Evolutionary conservation across 176 grass and related monocot species (phyloP).

Genomic region (Dendrocalamus sinicus): DNA sequence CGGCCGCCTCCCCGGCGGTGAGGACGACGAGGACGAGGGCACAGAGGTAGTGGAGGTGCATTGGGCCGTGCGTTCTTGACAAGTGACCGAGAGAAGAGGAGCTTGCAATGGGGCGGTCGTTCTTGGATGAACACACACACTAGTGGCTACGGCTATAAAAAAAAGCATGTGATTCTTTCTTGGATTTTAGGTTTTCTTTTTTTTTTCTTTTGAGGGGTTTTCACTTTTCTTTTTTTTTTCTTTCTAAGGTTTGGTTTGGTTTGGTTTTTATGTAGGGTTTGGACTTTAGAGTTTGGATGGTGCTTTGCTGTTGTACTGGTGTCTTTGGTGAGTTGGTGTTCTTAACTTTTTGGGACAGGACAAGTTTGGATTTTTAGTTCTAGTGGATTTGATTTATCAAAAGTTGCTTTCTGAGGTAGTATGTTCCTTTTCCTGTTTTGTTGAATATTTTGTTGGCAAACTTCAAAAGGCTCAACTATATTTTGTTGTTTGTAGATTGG

Average conservation of each 20-base stretch:
- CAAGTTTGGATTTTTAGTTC: conserved; percentile 5
- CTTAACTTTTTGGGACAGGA: background rate
- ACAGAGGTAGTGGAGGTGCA: conserved; percentile 28
- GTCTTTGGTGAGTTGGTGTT: background rate
- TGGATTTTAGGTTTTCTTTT: conserved; percentile 28
- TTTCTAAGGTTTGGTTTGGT: background rate
- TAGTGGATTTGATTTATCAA: conserved; percentile 3
- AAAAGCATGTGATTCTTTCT: conserved; percentile 33
- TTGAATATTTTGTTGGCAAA: background rate
- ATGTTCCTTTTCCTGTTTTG: background rate
- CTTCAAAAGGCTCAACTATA: background rate
- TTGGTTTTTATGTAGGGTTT: background rate
- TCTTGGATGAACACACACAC: conserved; percentile 10
- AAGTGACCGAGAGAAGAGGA: background rate
- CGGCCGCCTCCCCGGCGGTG: background rate
- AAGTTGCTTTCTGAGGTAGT: background rate
- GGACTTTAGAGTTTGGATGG: no score
- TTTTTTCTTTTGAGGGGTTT: background rate
- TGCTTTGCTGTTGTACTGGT: background rate
- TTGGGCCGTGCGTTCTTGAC: conserved; percentile 31
- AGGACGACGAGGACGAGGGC: conserved; percentile 24
- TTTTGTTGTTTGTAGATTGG: background rate
- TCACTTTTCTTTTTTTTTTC: background rate
- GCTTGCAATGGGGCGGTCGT: background rate
- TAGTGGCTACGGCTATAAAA: conserved; percentile 13